Evolutionary conservation across 148 eudicot species (phyloP), one percentile per base, ranked within the genome.

Genomic region (Talinum fruticosum): DNA sequence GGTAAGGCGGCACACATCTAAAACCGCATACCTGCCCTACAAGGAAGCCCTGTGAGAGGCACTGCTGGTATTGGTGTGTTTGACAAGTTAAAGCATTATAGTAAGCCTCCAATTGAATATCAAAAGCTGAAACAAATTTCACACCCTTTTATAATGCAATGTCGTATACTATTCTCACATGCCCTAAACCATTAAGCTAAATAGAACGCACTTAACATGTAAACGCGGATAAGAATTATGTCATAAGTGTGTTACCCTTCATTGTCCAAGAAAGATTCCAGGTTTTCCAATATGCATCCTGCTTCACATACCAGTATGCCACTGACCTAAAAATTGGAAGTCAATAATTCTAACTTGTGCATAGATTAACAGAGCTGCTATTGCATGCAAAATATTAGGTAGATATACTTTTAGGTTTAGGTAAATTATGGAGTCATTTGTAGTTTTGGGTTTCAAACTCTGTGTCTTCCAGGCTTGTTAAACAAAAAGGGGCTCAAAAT

Each of bases 241-340:
- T 72, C n/a, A 59, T 8, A 75, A 36, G 83, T 54, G 24, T 10
- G 14, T 83, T 88, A 95, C 99, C 99, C 97, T 85, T 95, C 85
- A 83, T 77, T 89, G 66, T 93, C 97, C 79, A 95, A 83, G 84
- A 92, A 91, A 83, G 90, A 85, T 76, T 91, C 87, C 75, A 95
- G 89, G 80, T 95, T 93, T 81, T 93, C 99, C 90, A 95, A 83
- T 83, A 95, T 90, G 91, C 99, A 95, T 83, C 99, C 99, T 64
- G 97, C 99, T 89, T 93, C 99, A 84, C 97, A 95, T 26, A 93
- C 99, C 77, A 95, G 86, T 82, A 95, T 82, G 76, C 99, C 99
- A 77, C 99, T 91, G 75, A 86, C 92, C 99, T 95, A 71, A 83
- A 51, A 81, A 21, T 24, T 76, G 66, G 21, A 69, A 75, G 30